Evolutionary conservation across 192 early-diverging fungal species (phyloP).

Genomic region (Phycomyces blakesleeanus): DNA sequence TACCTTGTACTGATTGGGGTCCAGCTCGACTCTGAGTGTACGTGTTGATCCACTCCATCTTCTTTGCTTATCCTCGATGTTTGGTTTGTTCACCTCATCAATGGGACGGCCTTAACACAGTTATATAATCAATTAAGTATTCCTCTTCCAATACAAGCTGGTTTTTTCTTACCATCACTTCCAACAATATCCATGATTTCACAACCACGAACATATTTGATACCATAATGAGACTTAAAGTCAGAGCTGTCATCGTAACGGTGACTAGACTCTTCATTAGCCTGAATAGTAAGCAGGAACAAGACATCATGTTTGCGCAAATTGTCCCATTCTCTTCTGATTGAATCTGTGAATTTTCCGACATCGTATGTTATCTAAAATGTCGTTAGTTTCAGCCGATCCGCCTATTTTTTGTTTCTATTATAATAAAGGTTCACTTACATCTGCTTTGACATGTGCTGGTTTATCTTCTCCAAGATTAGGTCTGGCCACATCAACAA

Average conservation of each 20-base stretch:
- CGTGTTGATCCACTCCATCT: slow-evolving; percentile 45
- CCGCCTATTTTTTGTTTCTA: neutral
- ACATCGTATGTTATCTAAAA: slow-evolving; percentile 54
- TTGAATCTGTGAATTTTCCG: slow-evolving; percentile 60
- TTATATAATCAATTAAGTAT: no score
- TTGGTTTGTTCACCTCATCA: slow-evolving; percentile 42
- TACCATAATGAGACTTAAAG: slow-evolving; percentile 65
- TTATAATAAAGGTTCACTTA: slow-evolving; percentile 24
- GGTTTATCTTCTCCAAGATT: slow-evolving; percentile 69
- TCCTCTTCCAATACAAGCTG: no score
- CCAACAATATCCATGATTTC: slow-evolving; percentile 79
- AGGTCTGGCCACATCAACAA: slow-evolving; percentile 72
- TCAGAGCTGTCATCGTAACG: slow-evolving; percentile 42
- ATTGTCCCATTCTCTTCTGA: slow-evolving; percentile 85
- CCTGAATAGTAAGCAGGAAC: slow-evolving; percentile 73
- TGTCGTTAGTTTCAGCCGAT: no score
- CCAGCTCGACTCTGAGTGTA: slow-evolving; percentile 74
- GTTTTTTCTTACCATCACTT: slow-evolving; percentile 53
- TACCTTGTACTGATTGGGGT: slow-evolving; percentile 81
- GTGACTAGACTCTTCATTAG: slow-evolving; percentile 40
- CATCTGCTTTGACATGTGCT: slow-evolving; percentile 75
- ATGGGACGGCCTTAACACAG: slow-evolving; percentile 46
- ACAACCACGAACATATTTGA: slow-evolving; percentile 83
- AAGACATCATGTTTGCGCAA: slow-evolving; percentile 85
- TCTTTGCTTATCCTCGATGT: slow-evolving; percentile 27